Conservation (phyloP, 148 eudicot species). For the Camellia japonica region DNA sequence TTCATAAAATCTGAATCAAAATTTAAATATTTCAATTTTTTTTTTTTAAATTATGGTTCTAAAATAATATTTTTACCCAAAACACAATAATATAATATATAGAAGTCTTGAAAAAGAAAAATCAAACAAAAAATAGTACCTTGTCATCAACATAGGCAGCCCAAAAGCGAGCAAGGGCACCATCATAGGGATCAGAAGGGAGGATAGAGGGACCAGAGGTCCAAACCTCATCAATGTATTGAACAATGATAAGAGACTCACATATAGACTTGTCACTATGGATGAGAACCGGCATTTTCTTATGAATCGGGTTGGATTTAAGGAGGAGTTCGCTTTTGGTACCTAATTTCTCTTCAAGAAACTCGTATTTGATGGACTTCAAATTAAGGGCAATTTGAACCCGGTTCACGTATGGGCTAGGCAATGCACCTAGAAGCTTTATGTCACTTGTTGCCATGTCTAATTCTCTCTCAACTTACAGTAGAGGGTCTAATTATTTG, state of each 20-base stretch:
- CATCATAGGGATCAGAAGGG: constrained; percentile 61
- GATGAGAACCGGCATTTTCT: constrained; percentile 66
- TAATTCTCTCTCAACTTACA: background rate
- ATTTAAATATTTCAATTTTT: too few relatives aligned
- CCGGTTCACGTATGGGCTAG: constrained; percentile 27
- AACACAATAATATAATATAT: too few relatives aligned
- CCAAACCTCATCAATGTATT: constrained; percentile 59
- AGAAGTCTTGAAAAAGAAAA: background rate
- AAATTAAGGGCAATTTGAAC: constrained; percentile 35
- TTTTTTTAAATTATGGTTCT: too few relatives aligned
- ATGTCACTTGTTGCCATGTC: constrained; percentile 23
- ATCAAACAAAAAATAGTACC: constrained; percentile 19
- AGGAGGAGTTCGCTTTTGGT: constrained; percentile 55
- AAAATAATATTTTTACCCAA: too few relatives aligned
- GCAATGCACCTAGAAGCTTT: constrained; percentile 24
- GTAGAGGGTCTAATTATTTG: background rate
- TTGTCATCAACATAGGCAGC: constrained; percentile 53
- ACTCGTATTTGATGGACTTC: constrained; percentile 41
- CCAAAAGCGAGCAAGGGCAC: constrained; percentile 63
- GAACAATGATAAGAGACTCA: constrained; percentile 65
- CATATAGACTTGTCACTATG: constrained; percentile 46
- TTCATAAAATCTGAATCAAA: too few relatives aligned
- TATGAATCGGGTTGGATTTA: constrained; percentile 58
- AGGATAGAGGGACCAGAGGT: constrained; percentile 42
- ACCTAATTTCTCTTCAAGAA: constrained; percentile 21